Evolutionary conservation across 1,139 yeast genomes (phyloP), one percentile per base, ranked within the genome.

Genomic region (Pichia sp.): DNA sequence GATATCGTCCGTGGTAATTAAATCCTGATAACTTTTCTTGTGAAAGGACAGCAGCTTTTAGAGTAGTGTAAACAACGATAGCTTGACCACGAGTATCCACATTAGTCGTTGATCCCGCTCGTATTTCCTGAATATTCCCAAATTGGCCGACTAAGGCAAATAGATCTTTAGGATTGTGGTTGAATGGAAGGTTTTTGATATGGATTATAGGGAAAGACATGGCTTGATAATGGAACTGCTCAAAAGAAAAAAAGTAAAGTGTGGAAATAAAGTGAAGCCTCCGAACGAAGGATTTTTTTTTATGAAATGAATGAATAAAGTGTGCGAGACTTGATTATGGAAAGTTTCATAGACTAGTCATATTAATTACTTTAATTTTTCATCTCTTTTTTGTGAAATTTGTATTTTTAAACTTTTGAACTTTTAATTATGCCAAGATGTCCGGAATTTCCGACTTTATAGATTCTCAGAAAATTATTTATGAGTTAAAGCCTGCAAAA

Each of bases 121-220:
- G 59, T n/a, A 79, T 61, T 55, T 78, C 80, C 44, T 66, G 68
- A 24, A 80, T 69, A 30, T 70, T 69, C 1, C 86, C 87, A 54
- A 68, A 78, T 43, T 70, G 68, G 2, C 79, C 76, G 50, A 78
- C 74, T 10, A 78, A 61, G 19, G 70, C 72, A 51, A 72, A 78
- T 22, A 80, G 59, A 23, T 76, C 72, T 2, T 63, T 65, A 0
- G 72, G 55, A 2, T 74, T 62, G 4, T 74, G 67, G 28, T 68
- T 68, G 54, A 71, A 79, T 1, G 86, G 80, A 14, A 80, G 64
- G 53, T 80, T 80, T 54, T 76, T 76, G 26, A 78, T 78, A 45
- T 67, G 66, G 10, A 80, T 64, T 31, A 75, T 72, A 3, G 80
- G 80, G 37, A 70, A 70, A 20, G 33, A 22, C 33, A 35, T 51